These are phyloP conservation scores for Naematelia aurantialba DNA, from an alignment of 768 basidiomycete genomes.

Conservation along the genomic window DNA sequence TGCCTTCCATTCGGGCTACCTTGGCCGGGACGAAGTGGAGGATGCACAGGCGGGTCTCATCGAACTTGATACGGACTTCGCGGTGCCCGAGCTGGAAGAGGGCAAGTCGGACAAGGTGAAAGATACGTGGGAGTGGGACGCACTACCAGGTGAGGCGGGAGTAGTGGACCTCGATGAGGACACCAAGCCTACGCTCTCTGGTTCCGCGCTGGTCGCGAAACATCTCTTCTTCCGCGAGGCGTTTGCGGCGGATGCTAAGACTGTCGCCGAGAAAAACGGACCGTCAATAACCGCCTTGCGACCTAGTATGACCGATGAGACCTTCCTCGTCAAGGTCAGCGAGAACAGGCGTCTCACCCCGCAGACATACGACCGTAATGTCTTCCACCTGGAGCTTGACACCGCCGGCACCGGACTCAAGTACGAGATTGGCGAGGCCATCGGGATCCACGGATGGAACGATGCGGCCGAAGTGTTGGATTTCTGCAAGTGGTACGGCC, in stretches of 20 bases:
- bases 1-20: slow-evolving; percentile 48
- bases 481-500: slow-evolving; percentile 89
- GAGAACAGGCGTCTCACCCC: slow-evolving; percentile 95
- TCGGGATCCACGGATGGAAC: slow-evolving; percentile 98
- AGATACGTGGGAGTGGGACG: slow-evolving; percentile 48
- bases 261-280: slow-evolving; percentile 23
- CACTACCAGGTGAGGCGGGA: slow-evolving; percentile 63
- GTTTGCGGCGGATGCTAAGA: slow-evolving; percentile 54
- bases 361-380: slow-evolving; percentile 92
- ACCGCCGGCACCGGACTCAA: slow-evolving; percentile 86
- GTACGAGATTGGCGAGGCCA: slow-evolving; percentile 93
- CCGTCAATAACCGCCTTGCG: slow-evolving; percentile 66
- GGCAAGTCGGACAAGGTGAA: slow-evolving; percentile 44
- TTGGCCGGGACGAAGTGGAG: slow-evolving; percentile 57
- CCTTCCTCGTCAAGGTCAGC: slow-evolving; percentile 85
- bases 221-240: slow-evolving; percentile 82
- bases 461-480: slow-evolving; percentile 79
- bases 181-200: slow-evolving; percentile 77
- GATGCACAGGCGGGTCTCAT: slow-evolving; percentile 66
- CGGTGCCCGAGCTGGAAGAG: slow-evolving; percentile 46
- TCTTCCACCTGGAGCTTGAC: slow-evolving; percentile 97
- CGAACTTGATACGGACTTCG: slow-evolving; percentile 56
- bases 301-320: slow-evolving; percentile 82
- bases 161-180: slow-evolving; percentile 56
- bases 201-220: slow-evolving; percentile 51